Conservation (phyloP, 164 flowering plant species). For the Protea cynaroides region DNA sequence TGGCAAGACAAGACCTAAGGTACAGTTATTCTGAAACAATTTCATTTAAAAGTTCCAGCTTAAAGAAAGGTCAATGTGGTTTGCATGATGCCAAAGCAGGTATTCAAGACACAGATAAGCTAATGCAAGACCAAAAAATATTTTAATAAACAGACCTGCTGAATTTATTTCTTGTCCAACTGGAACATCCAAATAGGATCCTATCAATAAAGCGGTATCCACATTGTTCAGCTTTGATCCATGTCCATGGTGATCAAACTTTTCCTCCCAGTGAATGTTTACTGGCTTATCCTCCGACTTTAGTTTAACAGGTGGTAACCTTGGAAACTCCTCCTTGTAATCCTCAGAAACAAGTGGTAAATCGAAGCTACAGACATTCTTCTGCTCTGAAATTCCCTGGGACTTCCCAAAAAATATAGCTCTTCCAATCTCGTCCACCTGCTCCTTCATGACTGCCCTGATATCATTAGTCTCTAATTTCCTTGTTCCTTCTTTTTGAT, state of each 20-base stretch:
- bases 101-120: background rate
- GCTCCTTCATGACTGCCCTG: slow-evolving; percentile 52
- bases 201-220: slow-evolving; percentile 61
- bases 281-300: slow-evolving; percentile 77
- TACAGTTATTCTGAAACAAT: too few relatives aligned
- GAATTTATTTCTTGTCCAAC: slow-evolving; percentile 82
- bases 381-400: slow-evolving; percentile 44
- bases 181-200: slow-evolving; percentile 87
- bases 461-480: slow-evolving; percentile 34
- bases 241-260: slow-evolving; percentile 58
- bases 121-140: background rate
- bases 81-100: background rate
- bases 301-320: slow-evolving; percentile 87
- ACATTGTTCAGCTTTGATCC: slow-evolving; percentile 34
- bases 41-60: too few relatives aligned
- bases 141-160: slow-evolving; percentile 45
- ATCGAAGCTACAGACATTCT: slow-evolving; percentile 32
- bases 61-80: too few relatives aligned
- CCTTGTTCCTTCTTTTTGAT: slow-evolving; percentile 42
- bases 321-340: slow-evolving; percentile 75
- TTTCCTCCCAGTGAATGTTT: slow-evolving; percentile 68
- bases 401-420: slow-evolving; percentile 50
- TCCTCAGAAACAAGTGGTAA: slow-evolving; percentile 37
- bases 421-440: slow-evolving; percentile 77
- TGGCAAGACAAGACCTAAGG: too few relatives aligned